A percentile compares a stretch with the other conserved stretches of the same genome.
Conservation (phyloP, 2,329 filamentous ascomycete genomes). For the Cercospora brassicicola region DNA sequence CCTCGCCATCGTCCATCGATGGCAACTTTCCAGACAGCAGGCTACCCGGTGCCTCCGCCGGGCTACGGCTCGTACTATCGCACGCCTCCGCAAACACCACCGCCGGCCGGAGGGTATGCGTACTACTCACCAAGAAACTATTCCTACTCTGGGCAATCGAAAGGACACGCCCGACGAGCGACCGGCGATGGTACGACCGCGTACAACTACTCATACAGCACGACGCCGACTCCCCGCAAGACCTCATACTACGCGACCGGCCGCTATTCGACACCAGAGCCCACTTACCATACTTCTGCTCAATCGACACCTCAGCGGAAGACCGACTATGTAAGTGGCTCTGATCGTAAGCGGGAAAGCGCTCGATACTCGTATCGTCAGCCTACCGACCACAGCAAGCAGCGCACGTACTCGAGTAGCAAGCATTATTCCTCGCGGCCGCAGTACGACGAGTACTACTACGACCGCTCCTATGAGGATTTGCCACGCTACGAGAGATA, state of each 20-base stretch:
- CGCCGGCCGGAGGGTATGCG: conserved; percentile 43
- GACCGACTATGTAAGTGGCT: conserved; percentile 67
- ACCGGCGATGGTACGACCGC: conserved; percentile 50
- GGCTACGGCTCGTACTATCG: conserved; percentile 54
- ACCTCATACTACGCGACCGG: conserved; percentile 19
- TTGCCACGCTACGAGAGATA: conserved; percentile 44
- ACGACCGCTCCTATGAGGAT: conserved; percentile 52
- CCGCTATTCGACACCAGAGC: conserved; percentile 29
- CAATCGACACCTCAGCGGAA: conserved; percentile 56
- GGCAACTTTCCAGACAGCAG: conserved; percentile 40
- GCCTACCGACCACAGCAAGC: conserved; percentile 48
- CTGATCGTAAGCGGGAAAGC: conserved; percentile 46
- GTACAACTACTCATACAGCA: conserved; percentile 48
- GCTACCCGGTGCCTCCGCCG: conserved; percentile 45
- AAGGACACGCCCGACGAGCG: conserved; percentile 56
- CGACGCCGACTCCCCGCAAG: conserved; percentile 28
- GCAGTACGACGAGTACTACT: conserved; percentile 56
- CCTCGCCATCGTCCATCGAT: conserved; percentile 35
- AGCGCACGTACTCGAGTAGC: conserved; percentile 41
- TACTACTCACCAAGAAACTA: conserved; percentile 58
- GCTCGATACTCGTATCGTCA: conserved; percentile 53
- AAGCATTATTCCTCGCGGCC: conserved; percentile 54
- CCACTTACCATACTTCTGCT: conserved; percentile 43
- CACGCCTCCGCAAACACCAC: conserved; percentile 51
- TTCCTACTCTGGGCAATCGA: conserved; percentile 51